Conservation (phyloP, 2,329 filamentous ascomycete species). For the Penicillium sumatraense region DNA sequence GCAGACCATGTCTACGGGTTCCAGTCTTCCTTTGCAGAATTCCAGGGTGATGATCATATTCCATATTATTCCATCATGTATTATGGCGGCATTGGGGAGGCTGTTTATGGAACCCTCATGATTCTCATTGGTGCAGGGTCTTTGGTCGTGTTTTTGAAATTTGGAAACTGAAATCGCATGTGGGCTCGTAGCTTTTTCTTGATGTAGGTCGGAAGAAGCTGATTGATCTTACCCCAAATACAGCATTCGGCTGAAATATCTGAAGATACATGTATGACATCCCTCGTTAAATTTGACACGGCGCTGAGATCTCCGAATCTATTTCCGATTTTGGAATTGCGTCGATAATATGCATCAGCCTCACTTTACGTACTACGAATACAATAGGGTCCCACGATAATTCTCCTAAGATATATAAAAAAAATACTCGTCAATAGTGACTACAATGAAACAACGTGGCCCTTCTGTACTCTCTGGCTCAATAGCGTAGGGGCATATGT, state of each 20-base stretch:
- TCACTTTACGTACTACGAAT: background rate
- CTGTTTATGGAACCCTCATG: background rate
- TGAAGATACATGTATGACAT: background rate
- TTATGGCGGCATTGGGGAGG: background rate
- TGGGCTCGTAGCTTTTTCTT: background rate
- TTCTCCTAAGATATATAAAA: background rate
- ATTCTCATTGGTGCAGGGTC: background rate
- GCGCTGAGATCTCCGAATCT: background rate
- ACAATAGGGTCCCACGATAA: background rate
- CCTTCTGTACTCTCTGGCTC: background rate
- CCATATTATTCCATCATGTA: background rate
- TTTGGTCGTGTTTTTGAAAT: background rate
- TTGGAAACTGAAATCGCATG: background rate
- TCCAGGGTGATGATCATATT: background rate
- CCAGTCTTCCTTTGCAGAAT: background rate
- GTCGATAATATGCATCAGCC: background rate
- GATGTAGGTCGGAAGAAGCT: background rate
- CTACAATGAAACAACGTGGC: background rate
- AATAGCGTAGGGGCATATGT: too few species aligned
- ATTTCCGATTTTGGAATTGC: background rate
- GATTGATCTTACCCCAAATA: background rate
- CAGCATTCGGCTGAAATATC: background rate
- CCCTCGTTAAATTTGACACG: background rate
- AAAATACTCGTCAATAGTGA: background rate
- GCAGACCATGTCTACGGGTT: too few species aligned